Percentiles rank a stretch among this genome's conserved stretches.
Evolutionary conservation across 1,284 basidiomycete genomes (phyloP).

Genomic region (Austroboletus novae-zelandiae): DNA sequence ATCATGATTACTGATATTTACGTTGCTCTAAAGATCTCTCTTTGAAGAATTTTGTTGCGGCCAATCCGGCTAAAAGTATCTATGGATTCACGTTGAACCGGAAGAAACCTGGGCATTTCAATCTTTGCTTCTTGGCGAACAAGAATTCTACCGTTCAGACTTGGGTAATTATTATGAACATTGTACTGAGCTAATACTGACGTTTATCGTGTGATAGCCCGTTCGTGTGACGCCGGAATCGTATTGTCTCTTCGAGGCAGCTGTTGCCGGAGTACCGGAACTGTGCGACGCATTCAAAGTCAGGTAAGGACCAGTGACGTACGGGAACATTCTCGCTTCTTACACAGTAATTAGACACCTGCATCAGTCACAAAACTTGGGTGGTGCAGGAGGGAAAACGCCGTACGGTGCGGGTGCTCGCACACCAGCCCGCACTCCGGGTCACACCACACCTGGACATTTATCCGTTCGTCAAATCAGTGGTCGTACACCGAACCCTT

Average conservation of each 20-base stretch:
- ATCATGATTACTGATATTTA: not conserved
- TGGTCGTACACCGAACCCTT: constrained; percentile 74
- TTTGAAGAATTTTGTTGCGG: constrained; percentile 86
- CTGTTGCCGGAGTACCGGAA: constrained; percentile 86
- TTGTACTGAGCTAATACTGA: constrained; percentile 2
- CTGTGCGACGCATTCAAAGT: constrained; percentile 96
- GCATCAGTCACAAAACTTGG: constrained; percentile 75
- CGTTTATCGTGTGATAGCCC: constrained; percentile 49
- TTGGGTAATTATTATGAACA: constrained; percentile 57
- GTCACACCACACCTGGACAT: constrained; percentile 72
- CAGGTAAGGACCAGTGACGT: constrained; percentile 46
- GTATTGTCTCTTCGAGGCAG: constrained; percentile 85
- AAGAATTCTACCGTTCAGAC: constrained; percentile 88
- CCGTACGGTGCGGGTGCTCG: constrained; percentile 74
- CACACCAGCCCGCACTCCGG: constrained; percentile 72
- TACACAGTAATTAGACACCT: constrained; percentile 52
- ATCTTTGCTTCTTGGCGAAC: constrained; percentile 90
- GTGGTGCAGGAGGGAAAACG: constrained; percentile 69
- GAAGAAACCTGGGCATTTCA: constrained; percentile 90
- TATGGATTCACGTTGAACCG: constrained; percentile 96
- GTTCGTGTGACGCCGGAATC: constrained; percentile 88
- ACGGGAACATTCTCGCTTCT: constrained; percentile 8
- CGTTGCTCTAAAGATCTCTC: constrained; percentile 62
- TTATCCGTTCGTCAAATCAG: constrained; percentile 64
- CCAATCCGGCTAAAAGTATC: constrained; percentile 91